These are phyloP conservation scores for Yarrowia hollandica DNA, from an alignment of 805 yeast species.

Conservation along the genomic window DNA sequence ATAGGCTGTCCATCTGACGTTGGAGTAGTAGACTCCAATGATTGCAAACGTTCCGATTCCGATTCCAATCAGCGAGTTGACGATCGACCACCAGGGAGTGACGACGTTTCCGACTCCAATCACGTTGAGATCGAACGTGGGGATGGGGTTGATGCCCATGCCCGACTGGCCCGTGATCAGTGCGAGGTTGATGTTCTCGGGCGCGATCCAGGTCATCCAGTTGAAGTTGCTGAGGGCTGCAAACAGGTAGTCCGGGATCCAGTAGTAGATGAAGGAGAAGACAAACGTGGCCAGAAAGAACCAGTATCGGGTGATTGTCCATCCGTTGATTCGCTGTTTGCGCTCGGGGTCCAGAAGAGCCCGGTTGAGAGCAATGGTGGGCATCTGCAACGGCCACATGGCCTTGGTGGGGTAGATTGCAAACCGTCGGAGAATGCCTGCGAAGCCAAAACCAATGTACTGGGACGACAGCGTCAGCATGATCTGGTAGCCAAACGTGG, in stretches of 20 bases:
- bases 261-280: constrained; percentile 55
- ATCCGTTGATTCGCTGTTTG: constrained; percentile 51
- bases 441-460: constrained; percentile 54
- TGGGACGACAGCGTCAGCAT: constrained; percentile 51
- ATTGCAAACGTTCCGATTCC: constrained; percentile 48
- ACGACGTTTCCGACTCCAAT: constrained; percentile 61
- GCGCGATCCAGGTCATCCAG: constrained; percentile 60
- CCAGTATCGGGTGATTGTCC: constrained; percentile 56
- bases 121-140: constrained; percentile 46
- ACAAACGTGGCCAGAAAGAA: constrained; percentile 49
- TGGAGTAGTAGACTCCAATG: constrained; percentile 54
- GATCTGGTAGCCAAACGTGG: constrained; percentile 47
- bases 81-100: constrained; percentile 43
- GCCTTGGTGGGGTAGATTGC: constrained; percentile 47
- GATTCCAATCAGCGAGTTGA: constrained; percentile 43
- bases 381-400: constrained; percentile 56
- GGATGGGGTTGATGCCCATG: constrained; percentile 46
- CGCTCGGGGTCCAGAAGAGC: constrained; percentile 36
- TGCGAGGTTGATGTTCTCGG: constrained; percentile 57
- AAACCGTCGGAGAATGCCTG: constrained; percentile 56
- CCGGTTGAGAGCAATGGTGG: constrained; percentile 52
- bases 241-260: constrained; percentile 69
- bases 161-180: constrained; percentile 53
- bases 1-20: constrained; percentile 59
- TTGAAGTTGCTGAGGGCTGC: constrained; percentile 61